phyloP scores from a whole-genome alignment of 495 filamentous ascomycete genomes.

The Jackrogersella minutella region DNA sequence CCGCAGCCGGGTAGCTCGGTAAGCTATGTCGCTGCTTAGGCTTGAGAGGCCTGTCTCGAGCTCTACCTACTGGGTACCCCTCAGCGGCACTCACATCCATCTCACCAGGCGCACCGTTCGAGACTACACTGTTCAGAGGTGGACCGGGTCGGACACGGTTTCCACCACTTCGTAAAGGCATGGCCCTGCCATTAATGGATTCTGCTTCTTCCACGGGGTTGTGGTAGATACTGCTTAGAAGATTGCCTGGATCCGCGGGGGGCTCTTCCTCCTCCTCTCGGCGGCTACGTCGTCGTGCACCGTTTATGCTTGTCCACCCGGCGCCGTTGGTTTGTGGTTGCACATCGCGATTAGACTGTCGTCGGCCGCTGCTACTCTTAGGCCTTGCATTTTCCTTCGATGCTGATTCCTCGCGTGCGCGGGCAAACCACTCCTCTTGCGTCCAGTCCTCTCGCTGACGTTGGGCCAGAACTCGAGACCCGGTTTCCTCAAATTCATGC shows the following conservation, averaged over 20 bases:
- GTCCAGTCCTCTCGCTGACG: constrained; percentile 34
- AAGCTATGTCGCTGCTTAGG: constrained; percentile 42
- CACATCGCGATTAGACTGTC: constrained; percentile 22
- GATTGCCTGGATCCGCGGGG: constrained; percentile 39
- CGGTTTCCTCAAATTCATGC: constrained; percentile 28
- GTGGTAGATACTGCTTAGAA: constrained; percentile 45
- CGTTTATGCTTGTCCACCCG: constrained; percentile 45
- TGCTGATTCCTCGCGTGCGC: constrained; percentile 14
- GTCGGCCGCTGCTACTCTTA: constrained; percentile 21
- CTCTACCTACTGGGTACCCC: not conserved
- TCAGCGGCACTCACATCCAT: constrained; percentile 6
- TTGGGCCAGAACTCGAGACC: not conserved
- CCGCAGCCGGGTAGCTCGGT: constrained; percentile 24
- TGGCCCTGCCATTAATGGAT: constrained; percentile 25
- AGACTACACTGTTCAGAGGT: not conserved
- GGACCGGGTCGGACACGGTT: constrained; percentile 24
- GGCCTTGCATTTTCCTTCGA: constrained; percentile 26
- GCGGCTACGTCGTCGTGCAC: constrained; percentile 33
- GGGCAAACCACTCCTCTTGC: constrained; percentile 29
- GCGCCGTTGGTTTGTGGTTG: constrained; percentile 20
- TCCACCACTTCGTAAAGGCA: constrained; percentile 32
- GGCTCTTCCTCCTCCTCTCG: constrained; percentile 42
- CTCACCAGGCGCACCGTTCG: constrained; percentile 8
- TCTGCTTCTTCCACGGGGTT: constrained; percentile 41
- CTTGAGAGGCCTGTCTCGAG: constrained; percentile 26